A percentile compares a stretch with the other conserved stretches of the same genome.
These are phyloP conservation scores for Suillus americanus DNA, from an alignment of 768 basidiomycete species.

Conservation along the genomic window DNA sequence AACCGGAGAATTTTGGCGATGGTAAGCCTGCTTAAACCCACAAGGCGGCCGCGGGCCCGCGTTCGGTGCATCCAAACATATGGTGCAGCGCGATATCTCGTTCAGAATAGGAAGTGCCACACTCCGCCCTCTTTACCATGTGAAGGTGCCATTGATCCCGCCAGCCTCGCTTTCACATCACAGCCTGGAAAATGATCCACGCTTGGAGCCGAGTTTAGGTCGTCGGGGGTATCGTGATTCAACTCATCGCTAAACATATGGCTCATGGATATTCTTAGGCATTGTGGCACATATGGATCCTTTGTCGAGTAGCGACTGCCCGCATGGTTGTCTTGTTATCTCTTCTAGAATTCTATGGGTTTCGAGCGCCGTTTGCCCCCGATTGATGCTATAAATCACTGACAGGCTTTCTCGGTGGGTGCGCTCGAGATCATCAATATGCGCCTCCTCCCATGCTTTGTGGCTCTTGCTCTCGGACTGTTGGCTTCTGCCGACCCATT, in stretches of 20 bases:
- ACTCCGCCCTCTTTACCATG: neutral
- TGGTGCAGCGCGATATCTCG: neutral
- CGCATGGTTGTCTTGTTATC: constrained; percentile 2
- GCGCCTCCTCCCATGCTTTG: constrained; percentile 5
- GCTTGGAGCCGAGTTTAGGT: neutral
- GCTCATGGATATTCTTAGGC: constrained; percentile 3
- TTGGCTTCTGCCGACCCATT: neutral
- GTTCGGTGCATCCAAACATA: neutral
- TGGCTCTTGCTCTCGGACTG: neutral
- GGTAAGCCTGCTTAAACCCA: neutral
- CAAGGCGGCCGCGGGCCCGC: constrained; percentile 1
- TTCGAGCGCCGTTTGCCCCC: neutral
- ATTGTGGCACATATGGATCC: neutral
- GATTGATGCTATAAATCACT: neutral
- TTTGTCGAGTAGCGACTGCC: neutral
- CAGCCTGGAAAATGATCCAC: neutral
- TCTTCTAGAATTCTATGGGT: neutral
- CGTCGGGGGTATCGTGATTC: neutral
- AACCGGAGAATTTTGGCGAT: neutral
- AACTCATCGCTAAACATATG: neutral
- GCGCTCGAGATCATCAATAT: neutral
- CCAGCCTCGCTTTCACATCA: neutral
- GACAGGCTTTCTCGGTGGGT: neutral
- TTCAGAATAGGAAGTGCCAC: neutral
- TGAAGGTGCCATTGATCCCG: neutral